phyloP scores from a whole-genome alignment of 1,139 yeast genomes.

The Scheffersomyces insectosa region DNA sequence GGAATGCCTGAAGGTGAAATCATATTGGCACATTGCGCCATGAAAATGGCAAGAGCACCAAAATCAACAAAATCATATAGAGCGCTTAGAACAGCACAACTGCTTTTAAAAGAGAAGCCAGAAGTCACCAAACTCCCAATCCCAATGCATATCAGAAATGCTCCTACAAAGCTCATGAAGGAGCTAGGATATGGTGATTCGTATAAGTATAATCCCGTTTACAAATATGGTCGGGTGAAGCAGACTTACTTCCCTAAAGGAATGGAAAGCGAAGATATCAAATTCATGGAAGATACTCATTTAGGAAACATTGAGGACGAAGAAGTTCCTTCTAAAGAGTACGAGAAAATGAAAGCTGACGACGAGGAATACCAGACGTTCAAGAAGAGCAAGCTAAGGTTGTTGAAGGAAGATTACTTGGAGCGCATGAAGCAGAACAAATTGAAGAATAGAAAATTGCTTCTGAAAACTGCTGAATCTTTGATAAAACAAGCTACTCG shows the following conservation, averaged over 20 bases:
- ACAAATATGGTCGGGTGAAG: slow-evolving; percentile 63
- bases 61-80: slow-evolving; percentile 85
- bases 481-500: slow-evolving; percentile 1
- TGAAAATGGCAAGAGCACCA: slow-evolving; percentile 78
- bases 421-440: neutral
- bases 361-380: slow-evolving; percentile 29
- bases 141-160: slow-evolving; percentile 85
- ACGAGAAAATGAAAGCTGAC: slow-evolving; percentile 22
- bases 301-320: slow-evolving; percentile 33
- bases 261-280: slow-evolving; percentile 23
- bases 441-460: slow-evolving; percentile 5
- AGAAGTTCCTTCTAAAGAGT: slow-evolving; percentile 21
- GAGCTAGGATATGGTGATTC: slow-evolving; percentile 83
- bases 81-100: slow-evolving; percentile 70
- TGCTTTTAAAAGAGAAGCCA: slow-evolving; percentile 57
- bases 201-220: slow-evolving; percentile 88
- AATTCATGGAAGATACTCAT: slow-evolving; percentile 41
- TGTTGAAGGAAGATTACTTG: slow-evolving; percentile 10
- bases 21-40: slow-evolving; percentile 88
- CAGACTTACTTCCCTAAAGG: slow-evolving; percentile 72
- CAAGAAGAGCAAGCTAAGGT: slow-evolving; percentile 18
- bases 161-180: slow-evolving; percentile 89
- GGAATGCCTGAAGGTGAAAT: slow-evolving; percentile 97
- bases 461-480: too few relatives aligned
- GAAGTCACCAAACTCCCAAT: slow-evolving; percentile 64